These are phyloP conservation scores for Beta lomatogona DNA, from an alignment of 179 eudicot genomes.

Conservation along the genomic window DNA sequence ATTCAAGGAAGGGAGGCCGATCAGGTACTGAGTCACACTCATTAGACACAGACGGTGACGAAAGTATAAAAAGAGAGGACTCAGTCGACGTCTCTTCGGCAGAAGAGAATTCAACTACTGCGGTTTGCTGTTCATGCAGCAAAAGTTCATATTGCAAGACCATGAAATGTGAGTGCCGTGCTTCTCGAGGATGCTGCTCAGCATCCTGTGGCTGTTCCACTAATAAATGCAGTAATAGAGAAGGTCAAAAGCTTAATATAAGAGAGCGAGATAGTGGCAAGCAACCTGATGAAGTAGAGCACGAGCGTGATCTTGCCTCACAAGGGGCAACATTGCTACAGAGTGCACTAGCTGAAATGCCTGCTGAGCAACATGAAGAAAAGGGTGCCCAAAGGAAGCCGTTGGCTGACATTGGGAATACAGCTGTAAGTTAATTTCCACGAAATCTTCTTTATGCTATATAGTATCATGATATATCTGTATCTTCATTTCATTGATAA, in stretches of 20 bases:
- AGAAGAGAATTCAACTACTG: constrained; percentile 34
- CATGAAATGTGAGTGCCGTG: constrained; percentile 74
- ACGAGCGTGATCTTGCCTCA: constrained; percentile 51
- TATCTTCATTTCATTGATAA: not conserved
- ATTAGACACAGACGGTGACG: constrained; percentile 24
- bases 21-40: constrained; percentile 29
- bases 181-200: constrained; percentile 54
- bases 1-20: constrained; percentile 39
- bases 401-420: constrained; percentile 85
- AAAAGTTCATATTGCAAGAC: constrained; percentile 77
- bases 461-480: too few species aligned
- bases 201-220: constrained; percentile 61
- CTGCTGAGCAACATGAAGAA: constrained; percentile 37
- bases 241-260: constrained; percentile 14
- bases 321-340: constrained; percentile 83
- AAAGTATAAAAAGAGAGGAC: constrained; percentile 30
- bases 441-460: not conserved
- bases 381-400: constrained; percentile 62
- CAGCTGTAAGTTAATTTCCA: constrained; percentile 40
- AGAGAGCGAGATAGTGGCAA: constrained; percentile 25
- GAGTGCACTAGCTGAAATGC: constrained; percentile 64
- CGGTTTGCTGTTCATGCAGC: constrained; percentile 72
- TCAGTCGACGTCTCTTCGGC: constrained; percentile 26
- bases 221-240: constrained; percentile 69
- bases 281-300: constrained; percentile 34